Evolutionary conservation across 257 asterid genomes (phyloP), one percentile per base, ranked within the genome.

Genomic region (Ehretia macrophylla): DNA sequence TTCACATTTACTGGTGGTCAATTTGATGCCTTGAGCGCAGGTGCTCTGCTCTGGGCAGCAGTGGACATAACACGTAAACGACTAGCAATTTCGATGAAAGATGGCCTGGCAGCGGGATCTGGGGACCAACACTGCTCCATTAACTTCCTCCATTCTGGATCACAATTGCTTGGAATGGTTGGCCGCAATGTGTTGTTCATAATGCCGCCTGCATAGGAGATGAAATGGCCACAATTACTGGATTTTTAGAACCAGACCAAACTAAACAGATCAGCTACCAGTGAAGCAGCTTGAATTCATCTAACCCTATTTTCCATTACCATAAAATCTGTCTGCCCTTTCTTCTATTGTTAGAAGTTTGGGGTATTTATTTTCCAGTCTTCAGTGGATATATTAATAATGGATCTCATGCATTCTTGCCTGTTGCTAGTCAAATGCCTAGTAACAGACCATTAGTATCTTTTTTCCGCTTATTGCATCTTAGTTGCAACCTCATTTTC

Each of bases 61-160:
- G 83, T 58, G 9, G 96, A 85, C 94, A 90, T 81, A 14, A 74
- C 62, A 17, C 98, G 94, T 69, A 90, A 55, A 5, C 93, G 82
- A 37, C 84, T 74, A 48, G 96, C 84, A 38, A 90, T 90, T 74
- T 87, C 96, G 0, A 88, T 79, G 53, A 90, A 90, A 13, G 88
- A 83, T 10, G 98, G 98, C 79, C 98, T 77, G 19, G 73, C 53
- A 11, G 79, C 66, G 35, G 98, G 96, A 81, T 85, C 79, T 10
- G 96, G 98, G 37, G 96, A 76, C 96, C 98, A 90, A 65, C 97
- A 90, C 70, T 87, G 82, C 73, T 87, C 96, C 96, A 90, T 87
- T 59, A 90, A 59, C 50, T 58, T 61, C 75, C 87, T 78, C 97
- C 97, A 90, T 39, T 90, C 97, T 21, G 82, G 42, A 67, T 90